Conservation (phyloP, 352 stramenopile genomes). For the Phytophthora litchii region DNA sequence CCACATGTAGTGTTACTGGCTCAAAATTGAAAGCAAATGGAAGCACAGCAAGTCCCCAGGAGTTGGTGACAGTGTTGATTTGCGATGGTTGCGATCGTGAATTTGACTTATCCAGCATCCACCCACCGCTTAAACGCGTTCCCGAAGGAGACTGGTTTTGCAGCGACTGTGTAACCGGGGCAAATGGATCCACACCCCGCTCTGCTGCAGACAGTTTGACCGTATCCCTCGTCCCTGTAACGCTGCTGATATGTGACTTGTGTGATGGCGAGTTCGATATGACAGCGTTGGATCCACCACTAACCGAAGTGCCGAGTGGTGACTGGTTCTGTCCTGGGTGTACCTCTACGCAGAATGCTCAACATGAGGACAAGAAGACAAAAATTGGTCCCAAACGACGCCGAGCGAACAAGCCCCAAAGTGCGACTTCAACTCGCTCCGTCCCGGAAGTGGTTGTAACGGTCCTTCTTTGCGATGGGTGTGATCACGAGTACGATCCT, state of each 20-base stretch:
- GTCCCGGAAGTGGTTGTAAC: slow-evolving; percentile 35
- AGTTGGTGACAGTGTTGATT: slow-evolving; percentile 51
- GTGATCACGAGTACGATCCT: slow-evolving; percentile 69
- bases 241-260: slow-evolving; percentile 69
- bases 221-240: slow-evolving; percentile 30
- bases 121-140: slow-evolving; percentile 45
- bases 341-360: slow-evolving; percentile 7
- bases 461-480: slow-evolving; percentile 73
- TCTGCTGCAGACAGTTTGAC: not conserved
- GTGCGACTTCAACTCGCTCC: not conserved
- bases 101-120: slow-evolving; percentile 52
- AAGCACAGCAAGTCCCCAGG: not conserved
- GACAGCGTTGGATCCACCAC: slow-evolving; percentile 50
- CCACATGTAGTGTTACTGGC: slow-evolving; percentile 7
- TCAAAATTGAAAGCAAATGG: not conserved
- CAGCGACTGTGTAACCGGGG: slow-evolving; percentile 17
- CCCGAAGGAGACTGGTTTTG: slow-evolving; percentile 60
- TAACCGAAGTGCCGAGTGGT: slow-evolving; percentile 51
- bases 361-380: slow-evolving; percentile 9
- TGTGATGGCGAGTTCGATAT: slow-evolving; percentile 77
- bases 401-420: slow-evolving; percentile 6
- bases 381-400: slow-evolving; percentile 10
- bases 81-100: slow-evolving; percentile 79
- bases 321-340: slow-evolving; percentile 48
- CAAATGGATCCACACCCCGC: not conserved